Evolutionary conservation across 1,284 basidiomycete genomes (phyloP), one percentile per base, ranked within the genome.

Genomic region (Athelia psychrophila): DNA sequence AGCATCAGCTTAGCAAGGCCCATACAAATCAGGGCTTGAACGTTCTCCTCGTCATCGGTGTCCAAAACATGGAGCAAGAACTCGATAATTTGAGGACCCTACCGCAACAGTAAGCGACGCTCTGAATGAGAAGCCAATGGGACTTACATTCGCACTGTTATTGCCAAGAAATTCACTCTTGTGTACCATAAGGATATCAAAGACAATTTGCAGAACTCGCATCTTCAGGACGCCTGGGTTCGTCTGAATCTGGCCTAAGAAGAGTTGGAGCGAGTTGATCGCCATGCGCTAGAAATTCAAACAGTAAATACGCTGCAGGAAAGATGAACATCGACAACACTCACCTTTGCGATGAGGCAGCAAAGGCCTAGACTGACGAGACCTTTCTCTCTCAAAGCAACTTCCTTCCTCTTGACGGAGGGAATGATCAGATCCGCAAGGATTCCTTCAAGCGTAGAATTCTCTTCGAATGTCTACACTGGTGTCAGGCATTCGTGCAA

Each of bases 1-100:
- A 99, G 75, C 72, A 98, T 84, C 36, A 98, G 79, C 70, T 98
- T 99, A 40, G 93, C 85, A 23, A 96, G 80, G 0, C 96, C 95
- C 13, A 93, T 79, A 57, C 85, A 89, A 1, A 95, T 74, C 1
- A 90, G 73, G 1, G 93, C 90, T 60, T 94, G 91, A 0, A 94
- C 83, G 27, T 79, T 79, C n/a, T 84, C 75, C 1, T 83, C 80
- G 44, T 95, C 93, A 54, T 91, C 87, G 3, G 73, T 79, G 52
- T 91, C 85, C 46, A 98, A 75, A 1, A 86, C 77, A 58, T 88
- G 83, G 5, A 90, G 67, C n/a, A 96, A 67, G 61, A 94, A 91
- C 30, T 85, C 83, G 24, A 90, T 70, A 54, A 93, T 84, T 49
- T 80, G 78, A 32, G 87, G 83, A 3, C 80, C 76, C 89, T 93